Evolutionary conservation across 768 basidiomycete genomes (phyloP), one percentile per base, ranked within the genome.

Genomic region (Lentinula guzmanii): DNA sequence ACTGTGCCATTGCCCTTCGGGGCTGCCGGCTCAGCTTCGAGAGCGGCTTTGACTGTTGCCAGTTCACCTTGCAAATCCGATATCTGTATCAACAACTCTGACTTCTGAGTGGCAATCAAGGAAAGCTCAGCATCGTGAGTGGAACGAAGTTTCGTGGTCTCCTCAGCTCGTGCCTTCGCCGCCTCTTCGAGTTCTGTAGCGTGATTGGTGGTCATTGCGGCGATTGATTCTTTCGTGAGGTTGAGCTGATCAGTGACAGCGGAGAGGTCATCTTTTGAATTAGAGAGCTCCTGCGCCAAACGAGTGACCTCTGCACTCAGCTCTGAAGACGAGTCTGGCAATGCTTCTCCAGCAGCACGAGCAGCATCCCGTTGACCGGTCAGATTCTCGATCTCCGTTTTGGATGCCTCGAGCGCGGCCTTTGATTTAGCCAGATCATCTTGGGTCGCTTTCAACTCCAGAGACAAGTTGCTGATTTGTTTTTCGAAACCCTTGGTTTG

Each of bases 341-440:
- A 62, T 4, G 76, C 75, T 18, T 71, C 70, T 45, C 79, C 79
- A 18, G 77, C 76, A 60, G 77, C 74, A 41, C 81, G 82, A 9
- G 85, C 82, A 51, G 84, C 82, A 66, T 90, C 88, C 18, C 89
- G 79, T 68, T 93, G 89, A 18, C 78, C 71, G 52, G 79, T 83
- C 42, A 91, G 72, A 16, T 64, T 76, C 61, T 83, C 82, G 5
- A 84, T 71, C 65, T 92, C 89, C 3, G 76, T 69, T 33, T 78
- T 78, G 34, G 83, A 75, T 5, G 80, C 62, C 18, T 86, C 80
- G 7, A 86, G 68, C 28, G 82, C 73, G 1, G 81, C 69, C 71
- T 94, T 93, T 5, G 89, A 80, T 76, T 92, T 93, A 2, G 79
- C 68, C 39, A 95, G 84, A 70, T 93, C 91, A 63, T 94, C 91